Conservation (phyloP, 2,329 filamentous ascomycete genomes). For the Alternaria brassicae region DNA sequence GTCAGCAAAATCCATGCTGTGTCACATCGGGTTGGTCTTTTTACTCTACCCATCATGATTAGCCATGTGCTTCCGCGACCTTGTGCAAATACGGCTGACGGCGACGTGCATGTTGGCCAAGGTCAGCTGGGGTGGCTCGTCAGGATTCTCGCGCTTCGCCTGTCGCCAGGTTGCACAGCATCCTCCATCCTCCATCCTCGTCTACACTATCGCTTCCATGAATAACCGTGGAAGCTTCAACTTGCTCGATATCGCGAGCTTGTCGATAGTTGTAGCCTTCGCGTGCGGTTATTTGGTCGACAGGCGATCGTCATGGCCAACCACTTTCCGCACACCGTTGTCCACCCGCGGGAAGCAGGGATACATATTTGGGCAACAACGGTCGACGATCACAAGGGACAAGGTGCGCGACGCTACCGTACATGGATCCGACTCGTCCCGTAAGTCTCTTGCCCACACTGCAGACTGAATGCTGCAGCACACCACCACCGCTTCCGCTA, state of each 20-base stretch:
- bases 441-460: conserved; percentile 26
- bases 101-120: conserved; percentile 38
- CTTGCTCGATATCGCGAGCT: background rate
- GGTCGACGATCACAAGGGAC: conserved; percentile 43
- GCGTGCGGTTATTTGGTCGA: conserved; percentile 11
- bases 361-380: conserved; percentile 35
- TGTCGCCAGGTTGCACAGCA: conserved; percentile 25
- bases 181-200: conserved; percentile 17
- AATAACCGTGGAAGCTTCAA: background rate
- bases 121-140: conserved; percentile 38
- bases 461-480: conserved; percentile 23
- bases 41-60: conserved; percentile 19
- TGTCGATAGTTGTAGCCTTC: conserved; percentile 8
- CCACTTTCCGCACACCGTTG: conserved; percentile 24
- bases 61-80: conserved; percentile 11
- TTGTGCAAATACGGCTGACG: conserved; percentile 33
- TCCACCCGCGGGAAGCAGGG: conserved; percentile 41
- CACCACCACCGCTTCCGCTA: conserved; percentile 18
- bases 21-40: conserved; percentile 30
- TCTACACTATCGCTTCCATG: conserved; percentile 2
- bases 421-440: conserved; percentile 45
- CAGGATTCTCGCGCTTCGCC: conserved; percentile 16
- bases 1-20: conserved; percentile 22
- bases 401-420: conserved; percentile 38
- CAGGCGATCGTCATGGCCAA: background rate